phyloP scores from a whole-genome alignment of 1,284 basidiomycete species.

The Anthracocystis setariae region DNA sequence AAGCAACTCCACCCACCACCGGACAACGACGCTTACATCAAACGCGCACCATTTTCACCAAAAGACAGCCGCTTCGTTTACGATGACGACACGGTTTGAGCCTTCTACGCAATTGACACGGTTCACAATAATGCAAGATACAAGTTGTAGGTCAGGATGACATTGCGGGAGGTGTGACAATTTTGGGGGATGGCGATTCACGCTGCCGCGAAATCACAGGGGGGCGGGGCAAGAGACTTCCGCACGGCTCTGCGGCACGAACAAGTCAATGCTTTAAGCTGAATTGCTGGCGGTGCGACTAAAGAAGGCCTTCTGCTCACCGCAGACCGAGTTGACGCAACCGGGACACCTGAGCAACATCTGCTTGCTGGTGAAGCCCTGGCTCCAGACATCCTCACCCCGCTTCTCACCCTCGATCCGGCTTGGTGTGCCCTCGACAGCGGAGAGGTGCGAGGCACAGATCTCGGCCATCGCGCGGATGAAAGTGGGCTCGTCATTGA shows the following conservation, averaged over 20 bases:
- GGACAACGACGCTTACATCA: constrained; percentile 63
- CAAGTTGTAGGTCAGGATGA: not conserved
- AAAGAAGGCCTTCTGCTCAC: constrained; percentile 88
- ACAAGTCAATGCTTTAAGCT: not conserved
- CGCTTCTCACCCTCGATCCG: constrained; percentile 30
- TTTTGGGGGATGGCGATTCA: not conserved
- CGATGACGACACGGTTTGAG: constrained; percentile 50
- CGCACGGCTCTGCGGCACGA: no score
- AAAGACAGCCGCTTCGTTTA: constrained; percentile 58
- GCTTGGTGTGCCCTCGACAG: constrained; percentile 31
- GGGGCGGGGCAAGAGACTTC: no score
- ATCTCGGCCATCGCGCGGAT: constrained; percentile 96
- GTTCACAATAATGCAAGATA: constrained; percentile 3
- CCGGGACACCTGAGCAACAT: constrained; percentile 89
- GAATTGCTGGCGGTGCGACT: constrained; percentile 23
- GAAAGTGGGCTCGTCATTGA: constrained; percentile 98
- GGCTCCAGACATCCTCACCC: constrained; percentile 55
- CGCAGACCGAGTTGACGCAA: constrained; percentile 88
- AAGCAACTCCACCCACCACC: constrained; percentile 60
- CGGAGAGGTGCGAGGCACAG: constrained; percentile 78
- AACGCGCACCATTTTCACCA: constrained; percentile 56
- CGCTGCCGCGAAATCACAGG: not conserved
- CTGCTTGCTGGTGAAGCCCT: constrained; percentile 76
- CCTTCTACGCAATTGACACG: not conserved
- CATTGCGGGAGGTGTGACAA: not conserved